Evolutionary conservation across 108 stramenopile species (phyloP), one percentile per base, ranked within the genome.

Genomic region (Fragilaria crotonensis): DNA sequence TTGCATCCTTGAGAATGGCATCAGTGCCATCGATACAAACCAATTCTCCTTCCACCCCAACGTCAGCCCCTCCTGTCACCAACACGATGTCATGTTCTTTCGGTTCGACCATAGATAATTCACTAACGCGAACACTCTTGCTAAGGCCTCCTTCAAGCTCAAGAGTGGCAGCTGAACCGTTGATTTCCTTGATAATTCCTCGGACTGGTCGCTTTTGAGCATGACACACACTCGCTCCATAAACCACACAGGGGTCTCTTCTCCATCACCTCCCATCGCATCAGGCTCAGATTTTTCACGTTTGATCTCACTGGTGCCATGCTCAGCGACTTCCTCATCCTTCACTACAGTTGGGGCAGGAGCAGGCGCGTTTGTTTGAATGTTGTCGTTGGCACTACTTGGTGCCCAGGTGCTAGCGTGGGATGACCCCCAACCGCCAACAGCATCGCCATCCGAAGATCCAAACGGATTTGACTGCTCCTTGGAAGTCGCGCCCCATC

Each of bases 161-260:
- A 26, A 93, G 78, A 28, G 85, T 47, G 7, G 85, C 87, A 19
- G 76, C 66, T 36, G 61, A 72, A 54, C 80, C 86, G 66, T 79
- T 84, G 54, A 93, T 81, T 45, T 89, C 88, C 54, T 93, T 93
- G 71, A 93, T 89, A 26, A 86, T 80, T 29, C 80, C 87, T 68
- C 54, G 5, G 64, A 58, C 45, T 74, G 76, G 50, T 71, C 68
- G 46, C 60, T 52, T 56, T 89, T 89, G 33, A 85, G 47, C 59
- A 83, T 76, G 30, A 95, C 81, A 68, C 83, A 91, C 25, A 95
- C 93, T 30, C 90, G 79, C 59, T 95, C 93, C 87, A 95, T 91
- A 54, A 89, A 95, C 93, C 93, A 95, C 48, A 85, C 85, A 17
- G 84, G 77, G 29, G 85, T 80, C 57, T 89, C 83, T 33, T 83